Evolutionary conservation across 257 asterid genomes (phyloP).

Genomic region (Thymus mandschuricus): DNA sequence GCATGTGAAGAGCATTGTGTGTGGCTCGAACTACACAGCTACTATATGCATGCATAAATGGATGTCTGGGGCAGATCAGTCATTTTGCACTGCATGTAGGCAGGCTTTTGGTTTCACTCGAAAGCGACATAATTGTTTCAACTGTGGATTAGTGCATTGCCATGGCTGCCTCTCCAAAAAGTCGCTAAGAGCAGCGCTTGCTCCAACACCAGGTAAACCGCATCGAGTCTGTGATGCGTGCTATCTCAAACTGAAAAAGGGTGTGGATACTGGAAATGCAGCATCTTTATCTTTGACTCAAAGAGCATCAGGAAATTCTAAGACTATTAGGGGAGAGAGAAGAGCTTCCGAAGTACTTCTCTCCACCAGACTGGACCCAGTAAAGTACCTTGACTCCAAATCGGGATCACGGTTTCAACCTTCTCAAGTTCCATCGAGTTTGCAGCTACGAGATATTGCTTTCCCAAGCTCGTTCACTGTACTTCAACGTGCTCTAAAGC

Average conservation of each 20-base stretch:
- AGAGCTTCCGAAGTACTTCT: conserved; percentile 64
- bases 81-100: conserved; percentile 78
- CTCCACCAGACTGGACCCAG: conserved; percentile 67
- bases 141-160: conserved; percentile 91
- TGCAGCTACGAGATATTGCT: conserved; percentile 81
- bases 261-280: conserved; percentile 51
- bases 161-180: conserved; percentile 88
- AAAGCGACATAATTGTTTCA: conserved; percentile 79
- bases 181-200: conserved; percentile 79
- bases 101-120: conserved; percentile 92
- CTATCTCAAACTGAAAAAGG: conserved; percentile 64
- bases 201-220: conserved; percentile 94
- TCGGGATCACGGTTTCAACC: conserved; percentile 63
- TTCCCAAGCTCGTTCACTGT: conserved; percentile 91
- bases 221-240: conserved; percentile 92
- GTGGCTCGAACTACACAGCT: conserved; percentile 87
- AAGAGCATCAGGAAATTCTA: conserved; percentile 47
- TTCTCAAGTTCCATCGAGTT: conserved; percentile 87
- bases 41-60: conserved; percentile 89
- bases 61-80: conserved; percentile 93
- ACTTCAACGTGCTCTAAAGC: conserved; percentile 73
- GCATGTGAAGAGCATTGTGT: conserved; percentile 74
- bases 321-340: conserved; percentile 46
- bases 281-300: conserved; percentile 40
- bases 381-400: conserved; percentile 76